Conservation (phyloP, 805 yeast species). For the Saccharomycopsis microspora region DNA sequence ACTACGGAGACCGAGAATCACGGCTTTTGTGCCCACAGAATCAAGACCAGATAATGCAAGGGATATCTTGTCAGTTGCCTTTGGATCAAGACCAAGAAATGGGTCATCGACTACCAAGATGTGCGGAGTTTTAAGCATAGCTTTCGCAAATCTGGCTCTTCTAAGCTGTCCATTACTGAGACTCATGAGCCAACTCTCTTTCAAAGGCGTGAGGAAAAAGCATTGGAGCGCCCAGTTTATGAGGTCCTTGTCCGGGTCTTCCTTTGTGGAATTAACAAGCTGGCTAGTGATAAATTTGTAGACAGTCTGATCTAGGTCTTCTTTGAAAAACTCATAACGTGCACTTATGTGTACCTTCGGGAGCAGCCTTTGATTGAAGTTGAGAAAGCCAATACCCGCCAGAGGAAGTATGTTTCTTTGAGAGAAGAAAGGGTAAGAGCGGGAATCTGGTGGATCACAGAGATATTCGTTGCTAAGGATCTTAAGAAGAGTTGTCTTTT, state of each 20-base stretch:
- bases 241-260: slow-evolving; percentile 1
- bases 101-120: slow-evolving; percentile 81
- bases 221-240: slow-evolving; percentile 32
- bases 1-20: slow-evolving; percentile 63
- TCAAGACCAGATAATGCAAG: slow-evolving; percentile 34
- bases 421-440: slow-evolving; percentile 39
- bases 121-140: slow-evolving; percentile 53
- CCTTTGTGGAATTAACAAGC: slow-evolving; percentile 23
- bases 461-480: slow-evolving; percentile 44
- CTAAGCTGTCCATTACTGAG: slow-evolving; percentile 91
- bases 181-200: slow-evolving; percentile 72
- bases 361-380: neutral
- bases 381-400: slow-evolving; percentile 1
- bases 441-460: slow-evolving; percentile 39
- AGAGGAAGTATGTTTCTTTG: slow-evolving; percentile 19
- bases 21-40: slow-evolving; percentile 23
- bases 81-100: slow-evolving; percentile 80
- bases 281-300: slow-evolving; percentile 15
- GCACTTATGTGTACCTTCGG: slow-evolving; percentile 64
- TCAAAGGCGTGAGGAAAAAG: slow-evolving; percentile 45
- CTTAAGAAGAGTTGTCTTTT: slow-evolving; percentile 42
- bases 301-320: slow-evolving; percentile 61
- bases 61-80: slow-evolving; percentile 51
- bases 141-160: slow-evolving; percentile 76
- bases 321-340: slow-evolving; percentile 78